Evolutionary conservation across 257 asterid species (phyloP), one percentile per base, ranked within the genome.

Genomic region (Dorcoceras hygrometricum): DNA sequence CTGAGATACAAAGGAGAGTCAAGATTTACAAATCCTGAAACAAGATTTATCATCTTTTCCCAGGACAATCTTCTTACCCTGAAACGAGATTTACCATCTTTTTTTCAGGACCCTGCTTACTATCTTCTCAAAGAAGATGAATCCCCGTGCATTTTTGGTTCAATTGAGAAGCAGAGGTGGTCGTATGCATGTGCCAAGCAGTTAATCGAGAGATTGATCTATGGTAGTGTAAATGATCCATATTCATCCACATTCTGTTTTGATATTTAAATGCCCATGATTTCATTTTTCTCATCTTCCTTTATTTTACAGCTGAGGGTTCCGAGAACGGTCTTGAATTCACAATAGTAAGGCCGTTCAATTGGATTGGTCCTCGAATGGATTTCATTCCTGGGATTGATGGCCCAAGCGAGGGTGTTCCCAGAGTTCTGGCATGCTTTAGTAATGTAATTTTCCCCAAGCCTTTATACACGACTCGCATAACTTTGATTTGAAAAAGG

Each of bases 321-420:
- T 95, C 98, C n/a, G 98, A 92, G 84, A 92, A 89, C 57, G 98
- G 96, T 66, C 95, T 92, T 55, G 95, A 87, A 26, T 92, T 92
- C 73, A 81, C 97, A 62, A 92, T 92, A 70, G 98, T 92, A 74
- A 84, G 98, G 78, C 98, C 98, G 65, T 92, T 92, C 78, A 92
- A 92, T 80, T 92, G 98, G 98, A 92, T 92, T 81, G 98, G 98
- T 66, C 98, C 98, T 65, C 83, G 98, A 71, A 89, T 92, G 98
- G 97, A 92, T 75, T 92, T 92, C 86, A 92, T 92, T 0, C 98
- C 97, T 16, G 98, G 98, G 27, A 80, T 92, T 76, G 97, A 89
- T 80, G 98, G 98, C 71, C 98, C 98, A 32, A 89, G 96, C 43
- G 97, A 92, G 79, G 97, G 98, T 65, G 97, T 92, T 75, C 98